Evolutionary conservation across 2,329 filamentous ascomycete species (phyloP).

Genomic region (Tolypocladium ophioglossoides): DNA sequence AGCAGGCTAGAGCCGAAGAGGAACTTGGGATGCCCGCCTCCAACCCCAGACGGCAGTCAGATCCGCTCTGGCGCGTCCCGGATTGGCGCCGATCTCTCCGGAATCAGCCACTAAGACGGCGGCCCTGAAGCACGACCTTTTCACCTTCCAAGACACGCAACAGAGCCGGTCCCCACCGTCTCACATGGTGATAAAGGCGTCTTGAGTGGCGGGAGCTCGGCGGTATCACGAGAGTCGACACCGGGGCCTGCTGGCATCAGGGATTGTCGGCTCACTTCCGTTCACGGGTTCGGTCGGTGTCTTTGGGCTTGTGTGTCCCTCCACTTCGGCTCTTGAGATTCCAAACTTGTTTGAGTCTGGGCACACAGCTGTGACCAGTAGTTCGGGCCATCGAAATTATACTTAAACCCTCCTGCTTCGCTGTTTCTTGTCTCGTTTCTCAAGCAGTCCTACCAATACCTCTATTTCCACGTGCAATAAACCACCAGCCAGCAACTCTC

Average conservation of each 20-base stretch:
- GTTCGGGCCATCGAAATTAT: too few species aligned
- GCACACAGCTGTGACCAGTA: neutral
- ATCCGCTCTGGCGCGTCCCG: neutral
- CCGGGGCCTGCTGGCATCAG: neutral
- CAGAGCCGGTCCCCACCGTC: constrained; percentile 1
- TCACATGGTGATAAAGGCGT: constrained; percentile 1
- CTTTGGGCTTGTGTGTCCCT: neutral
- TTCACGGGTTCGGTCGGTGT: neutral
- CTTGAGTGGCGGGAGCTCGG: neutral
- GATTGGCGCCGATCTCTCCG: neutral
- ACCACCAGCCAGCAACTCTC: neutral
- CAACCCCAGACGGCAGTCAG: neutral
- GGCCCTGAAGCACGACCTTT: too few species aligned
- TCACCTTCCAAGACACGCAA: constrained; percentile 3
- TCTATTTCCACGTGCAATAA: neutral
- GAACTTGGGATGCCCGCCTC: neutral
- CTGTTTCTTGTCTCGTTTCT: neutral
- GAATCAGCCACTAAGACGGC: constrained; percentile 1
- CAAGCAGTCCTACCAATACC: neutral
- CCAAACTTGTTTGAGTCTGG: neutral
- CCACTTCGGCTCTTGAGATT: neutral
- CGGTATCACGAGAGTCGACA: neutral
- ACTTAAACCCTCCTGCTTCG: neutral
- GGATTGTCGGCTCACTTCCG: neutral
- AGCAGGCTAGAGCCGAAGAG: neutral